Conservation (phyloP, 2,329 filamentous ascomycete species). For the Fusarium redolens region DNA sequence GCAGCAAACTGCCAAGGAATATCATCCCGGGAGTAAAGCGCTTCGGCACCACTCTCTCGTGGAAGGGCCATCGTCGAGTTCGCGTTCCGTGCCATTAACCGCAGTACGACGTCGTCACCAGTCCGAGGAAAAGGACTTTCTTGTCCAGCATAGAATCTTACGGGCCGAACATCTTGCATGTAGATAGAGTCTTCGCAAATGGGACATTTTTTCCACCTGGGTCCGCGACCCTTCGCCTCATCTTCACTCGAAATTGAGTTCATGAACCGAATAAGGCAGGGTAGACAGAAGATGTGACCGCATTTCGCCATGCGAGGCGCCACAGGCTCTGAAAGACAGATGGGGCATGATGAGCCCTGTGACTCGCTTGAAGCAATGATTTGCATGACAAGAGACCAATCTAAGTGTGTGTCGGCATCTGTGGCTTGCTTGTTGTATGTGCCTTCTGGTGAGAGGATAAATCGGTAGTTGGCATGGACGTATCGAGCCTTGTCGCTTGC, state of each 20-base stretch:
- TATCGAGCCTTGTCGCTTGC: constrained; percentile 90
- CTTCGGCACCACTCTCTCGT: constrained; percentile 79
- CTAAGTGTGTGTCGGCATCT: constrained; percentile 88
- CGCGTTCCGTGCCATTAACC: constrained; percentile 83
- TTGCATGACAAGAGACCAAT: constrained; percentile 92
- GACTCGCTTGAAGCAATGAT: constrained; percentile 91
- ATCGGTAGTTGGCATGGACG: constrained; percentile 96
- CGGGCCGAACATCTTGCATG: constrained; percentile 87
- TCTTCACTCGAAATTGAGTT: constrained; percentile 80
- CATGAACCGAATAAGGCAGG: constrained; percentile 96
- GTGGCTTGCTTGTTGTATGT: constrained; percentile 83
- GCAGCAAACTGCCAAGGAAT: constrained; percentile 96
- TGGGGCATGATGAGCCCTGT: constrained; percentile 89
- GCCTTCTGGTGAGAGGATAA: constrained; percentile 86
- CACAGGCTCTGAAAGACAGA: constrained; percentile 91
- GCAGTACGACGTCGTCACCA: constrained; percentile 89
- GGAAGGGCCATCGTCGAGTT: constrained; percentile 89
- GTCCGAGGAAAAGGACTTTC: constrained; percentile 83
- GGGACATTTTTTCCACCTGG: constrained; percentile 93
- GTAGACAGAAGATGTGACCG: constrained; percentile 95
- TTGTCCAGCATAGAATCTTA: constrained; percentile 91
- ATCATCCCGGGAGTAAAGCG: constrained; percentile 75
- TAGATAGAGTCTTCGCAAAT: constrained; percentile 97
- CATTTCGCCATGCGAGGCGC: constrained; percentile 97
- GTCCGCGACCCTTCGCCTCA: constrained; percentile 75